Conservation (phyloP, 805 yeast species). For the Candida caryicola region DNA sequence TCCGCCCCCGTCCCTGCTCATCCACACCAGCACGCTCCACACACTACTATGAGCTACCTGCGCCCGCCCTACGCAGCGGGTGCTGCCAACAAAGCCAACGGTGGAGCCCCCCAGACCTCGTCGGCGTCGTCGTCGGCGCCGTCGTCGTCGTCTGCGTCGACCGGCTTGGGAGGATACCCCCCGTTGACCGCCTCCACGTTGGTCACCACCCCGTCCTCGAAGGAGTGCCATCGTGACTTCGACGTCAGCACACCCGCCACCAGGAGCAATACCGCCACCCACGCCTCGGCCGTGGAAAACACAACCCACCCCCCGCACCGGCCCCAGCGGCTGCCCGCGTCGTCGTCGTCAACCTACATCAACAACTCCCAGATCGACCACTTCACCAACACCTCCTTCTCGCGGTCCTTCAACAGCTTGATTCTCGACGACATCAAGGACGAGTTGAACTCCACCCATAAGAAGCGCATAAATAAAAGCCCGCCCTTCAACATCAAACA, state of each 20-base stretch:
- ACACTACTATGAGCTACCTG: conserved; percentile 14
- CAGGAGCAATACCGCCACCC: not conserved
- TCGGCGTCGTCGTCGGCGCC: no score
- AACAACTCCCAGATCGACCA: conserved; percentile 22
- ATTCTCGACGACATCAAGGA: conserved; percentile 36
- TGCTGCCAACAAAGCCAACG: conserved; percentile 11
- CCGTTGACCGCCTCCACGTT: conserved; percentile 4
- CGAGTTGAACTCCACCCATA: conserved; percentile 9
- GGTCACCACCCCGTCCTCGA: conserved; percentile 9
- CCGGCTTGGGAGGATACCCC: conserved; percentile 1
- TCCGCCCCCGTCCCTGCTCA: no score
- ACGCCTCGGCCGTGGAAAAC: not conserved
- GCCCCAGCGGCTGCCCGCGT: conserved; percentile 4
- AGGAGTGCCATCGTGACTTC: not conserved
- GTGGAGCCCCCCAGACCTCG: conserved; percentile 1
- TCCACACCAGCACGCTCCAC: no score
- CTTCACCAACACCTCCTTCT: conserved; percentile 39
- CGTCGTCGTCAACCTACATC: conserved; percentile 2
- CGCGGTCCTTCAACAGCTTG: conserved; percentile 42
- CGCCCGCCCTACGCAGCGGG: conserved; percentile 27
- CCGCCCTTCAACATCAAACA: conserved; percentile 42
- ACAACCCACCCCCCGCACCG: not conserved
- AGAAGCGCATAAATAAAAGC: conserved; percentile 31
- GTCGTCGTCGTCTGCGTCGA: not conserved
- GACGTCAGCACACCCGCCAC: conserved; percentile 3